Evolutionary conservation across 768 basidiomycete species (phyloP).

Genomic region (Lepiota subincarnata): DNA sequence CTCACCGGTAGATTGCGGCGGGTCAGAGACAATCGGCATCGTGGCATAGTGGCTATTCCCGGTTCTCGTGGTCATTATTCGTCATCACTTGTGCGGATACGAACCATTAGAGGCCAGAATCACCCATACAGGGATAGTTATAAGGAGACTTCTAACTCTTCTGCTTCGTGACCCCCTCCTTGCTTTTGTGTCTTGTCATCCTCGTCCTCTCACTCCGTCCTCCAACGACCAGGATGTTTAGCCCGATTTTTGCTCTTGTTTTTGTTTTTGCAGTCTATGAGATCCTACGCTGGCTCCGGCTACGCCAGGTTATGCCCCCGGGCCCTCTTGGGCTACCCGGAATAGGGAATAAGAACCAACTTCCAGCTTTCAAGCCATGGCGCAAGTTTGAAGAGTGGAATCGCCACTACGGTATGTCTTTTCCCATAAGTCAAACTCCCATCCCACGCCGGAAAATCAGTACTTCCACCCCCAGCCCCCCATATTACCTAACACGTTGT

Average conservation of each 20-base stretch:
- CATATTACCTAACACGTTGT: slow-evolving; percentile 1
- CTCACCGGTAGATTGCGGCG: too few species aligned
- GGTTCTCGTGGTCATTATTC: too few species aligned
- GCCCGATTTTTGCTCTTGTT: background rate
- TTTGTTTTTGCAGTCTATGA: slow-evolving; percentile 20
- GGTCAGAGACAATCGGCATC: too few species aligned
- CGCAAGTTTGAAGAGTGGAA: slow-evolving; percentile 45
- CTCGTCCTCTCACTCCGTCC: background rate
- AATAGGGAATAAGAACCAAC: slow-evolving; percentile 43
- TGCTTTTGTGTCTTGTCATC: background rate
- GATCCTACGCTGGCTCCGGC: slow-evolving; percentile 24
- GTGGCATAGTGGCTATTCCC: too few species aligned
- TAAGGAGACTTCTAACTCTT: too few species aligned
- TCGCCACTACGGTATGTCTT: slow-evolving; percentile 35
- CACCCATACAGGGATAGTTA: too few species aligned
- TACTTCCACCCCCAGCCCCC: background rate
- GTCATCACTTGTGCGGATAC: too few species aligned
- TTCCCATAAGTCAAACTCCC: background rate
- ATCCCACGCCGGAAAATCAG: background rate
- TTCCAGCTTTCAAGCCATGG: slow-evolving; percentile 45
- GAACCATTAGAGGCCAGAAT: too few species aligned
- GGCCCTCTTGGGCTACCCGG: slow-evolving; percentile 41
- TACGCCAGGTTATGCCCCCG: slow-evolving; percentile 38
- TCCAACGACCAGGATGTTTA: background rate
- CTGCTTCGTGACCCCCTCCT: too few species aligned